phyloP scores from a whole-genome alignment of 495 filamentous ascomycete species.

The Chaetomium fimeti region DNA sequence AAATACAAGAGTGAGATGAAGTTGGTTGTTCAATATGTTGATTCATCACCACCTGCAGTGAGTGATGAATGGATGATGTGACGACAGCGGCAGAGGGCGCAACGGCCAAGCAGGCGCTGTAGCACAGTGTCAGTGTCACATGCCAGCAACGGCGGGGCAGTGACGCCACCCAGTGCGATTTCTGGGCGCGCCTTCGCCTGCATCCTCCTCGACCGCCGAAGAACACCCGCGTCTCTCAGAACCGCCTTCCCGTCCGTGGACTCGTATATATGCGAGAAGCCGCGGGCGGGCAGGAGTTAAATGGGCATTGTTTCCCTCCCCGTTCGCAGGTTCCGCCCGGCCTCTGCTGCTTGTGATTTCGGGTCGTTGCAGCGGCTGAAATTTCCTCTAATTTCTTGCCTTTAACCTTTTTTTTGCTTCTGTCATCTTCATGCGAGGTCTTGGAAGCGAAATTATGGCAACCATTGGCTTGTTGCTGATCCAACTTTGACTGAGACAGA shows the following conservation, averaged over 20 bases:
- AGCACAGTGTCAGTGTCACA: background rate
- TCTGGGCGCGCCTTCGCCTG: background rate
- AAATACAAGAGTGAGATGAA: background rate
- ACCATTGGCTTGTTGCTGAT: conserved; percentile 6
- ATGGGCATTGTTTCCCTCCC: background rate
- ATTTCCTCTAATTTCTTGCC: background rate
- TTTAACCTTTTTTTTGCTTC: background rate
- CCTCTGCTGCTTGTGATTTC: background rate
- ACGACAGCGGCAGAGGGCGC: background rate
- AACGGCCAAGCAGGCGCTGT: background rate
- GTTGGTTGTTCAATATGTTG: too few relatives aligned
- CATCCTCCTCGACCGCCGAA: background rate
- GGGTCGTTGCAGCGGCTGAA: background rate
- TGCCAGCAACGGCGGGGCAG: conserved; percentile 5
- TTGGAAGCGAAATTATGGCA: conserved; percentile 12
- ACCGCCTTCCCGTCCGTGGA: background rate
- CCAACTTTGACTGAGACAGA: conserved; percentile 6
- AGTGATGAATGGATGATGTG: background rate
- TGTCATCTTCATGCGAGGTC: background rate
- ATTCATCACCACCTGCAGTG: too few relatives aligned
- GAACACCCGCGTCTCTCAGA: background rate
- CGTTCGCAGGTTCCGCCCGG: background rate
- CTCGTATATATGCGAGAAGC: background rate
- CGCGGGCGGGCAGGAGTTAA: background rate
- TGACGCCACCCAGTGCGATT: background rate